Evolutionary conservation across 2,329 filamentous ascomycete species (phyloP).

Genomic region (Davidsoniella neocaledoniae): DNA sequence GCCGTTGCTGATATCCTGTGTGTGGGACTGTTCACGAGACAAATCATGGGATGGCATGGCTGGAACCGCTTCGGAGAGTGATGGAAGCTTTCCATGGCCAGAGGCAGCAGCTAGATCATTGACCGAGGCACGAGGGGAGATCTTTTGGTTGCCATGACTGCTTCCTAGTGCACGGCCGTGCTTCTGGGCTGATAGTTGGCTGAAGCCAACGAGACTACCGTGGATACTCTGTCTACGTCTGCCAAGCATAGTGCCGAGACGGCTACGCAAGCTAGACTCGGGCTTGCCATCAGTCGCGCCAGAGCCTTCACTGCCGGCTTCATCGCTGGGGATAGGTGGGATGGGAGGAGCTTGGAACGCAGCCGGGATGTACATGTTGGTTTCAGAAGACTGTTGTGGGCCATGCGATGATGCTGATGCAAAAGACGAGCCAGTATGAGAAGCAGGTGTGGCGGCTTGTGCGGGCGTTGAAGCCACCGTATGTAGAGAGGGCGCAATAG

Average conservation of each 20-base stretch:
- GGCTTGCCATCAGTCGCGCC: conserved; percentile 17
- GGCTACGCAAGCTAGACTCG: conserved; percentile 20
- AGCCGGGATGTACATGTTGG: conserved; percentile 6
- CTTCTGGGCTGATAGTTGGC: conserved; percentile 38
- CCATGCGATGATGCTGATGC: conserved; percentile 9
- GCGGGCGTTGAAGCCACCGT: conserved; percentile 6
- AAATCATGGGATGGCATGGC: neutral
- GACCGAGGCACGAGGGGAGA: conserved; percentile 42
- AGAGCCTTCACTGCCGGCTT: conserved; percentile 28
- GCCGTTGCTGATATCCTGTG: neutral
- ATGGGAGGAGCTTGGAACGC: conserved; percentile 11
- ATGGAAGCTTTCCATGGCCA: conserved; percentile 29
- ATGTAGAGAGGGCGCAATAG: conserved; percentile 5
- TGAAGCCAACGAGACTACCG: conserved; percentile 43
- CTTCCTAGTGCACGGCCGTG: conserved; percentile 40
- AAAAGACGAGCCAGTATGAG: conserved; percentile 1
- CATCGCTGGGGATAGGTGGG: conserved; percentile 17
- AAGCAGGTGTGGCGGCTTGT: conserved; percentile 9
- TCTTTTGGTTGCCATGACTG: conserved; percentile 37
- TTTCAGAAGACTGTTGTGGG: conserved; percentile 1
- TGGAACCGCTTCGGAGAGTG: conserved; percentile 38
- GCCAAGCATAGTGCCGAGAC: conserved; percentile 53
- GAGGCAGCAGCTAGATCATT: conserved; percentile 38
- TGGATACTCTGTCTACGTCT: conserved; percentile 50
- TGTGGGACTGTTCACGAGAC: neutral